These are phyloP conservation scores for Yarrowia sp. DNA, from an alignment of 805 yeast species.

Conservation along the genomic window DNA sequence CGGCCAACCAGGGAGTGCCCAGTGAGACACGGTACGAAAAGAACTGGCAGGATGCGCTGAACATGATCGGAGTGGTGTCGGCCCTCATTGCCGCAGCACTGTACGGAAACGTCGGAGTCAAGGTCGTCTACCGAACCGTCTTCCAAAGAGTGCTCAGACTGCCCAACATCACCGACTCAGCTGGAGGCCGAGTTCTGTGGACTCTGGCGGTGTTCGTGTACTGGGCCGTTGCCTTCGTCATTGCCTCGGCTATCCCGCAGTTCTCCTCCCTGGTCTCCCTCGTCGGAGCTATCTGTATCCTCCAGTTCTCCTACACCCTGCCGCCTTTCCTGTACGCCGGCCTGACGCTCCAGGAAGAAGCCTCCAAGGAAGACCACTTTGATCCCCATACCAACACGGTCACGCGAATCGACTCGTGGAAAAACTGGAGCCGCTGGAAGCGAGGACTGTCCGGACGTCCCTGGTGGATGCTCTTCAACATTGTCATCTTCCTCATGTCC, in stretches of 20 bases:
- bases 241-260: constrained; percentile 57
- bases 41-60: constrained; percentile 52
- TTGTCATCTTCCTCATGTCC: constrained; percentile 48
- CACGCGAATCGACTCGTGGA: constrained; percentile 48
- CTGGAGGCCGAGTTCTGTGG: constrained; percentile 52
- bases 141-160: constrained; percentile 48
- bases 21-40: constrained; percentile 42
- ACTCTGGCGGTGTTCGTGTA: constrained; percentile 51
- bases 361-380: constrained; percentile 47
- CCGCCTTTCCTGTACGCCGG: constrained; percentile 49
- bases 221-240: constrained; percentile 56
- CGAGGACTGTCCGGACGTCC: constrained; percentile 47
- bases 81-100: constrained; percentile 56
- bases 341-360: constrained; percentile 45
- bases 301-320: constrained; percentile 57
- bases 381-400: constrained; percentile 43
- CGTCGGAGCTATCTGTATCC: constrained; percentile 56
- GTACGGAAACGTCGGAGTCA: constrained; percentile 58
- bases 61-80: constrained; percentile 52
- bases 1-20: constrained; percentile 56
- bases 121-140: constrained; percentile 55
- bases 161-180: constrained; percentile 50
- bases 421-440: constrained; percentile 50
- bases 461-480: constrained; percentile 42
- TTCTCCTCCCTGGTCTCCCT: constrained; percentile 52